Evolutionary conservation across 73 alveolate species (phyloP).

Genomic region (Uronychia setigera): DNA sequence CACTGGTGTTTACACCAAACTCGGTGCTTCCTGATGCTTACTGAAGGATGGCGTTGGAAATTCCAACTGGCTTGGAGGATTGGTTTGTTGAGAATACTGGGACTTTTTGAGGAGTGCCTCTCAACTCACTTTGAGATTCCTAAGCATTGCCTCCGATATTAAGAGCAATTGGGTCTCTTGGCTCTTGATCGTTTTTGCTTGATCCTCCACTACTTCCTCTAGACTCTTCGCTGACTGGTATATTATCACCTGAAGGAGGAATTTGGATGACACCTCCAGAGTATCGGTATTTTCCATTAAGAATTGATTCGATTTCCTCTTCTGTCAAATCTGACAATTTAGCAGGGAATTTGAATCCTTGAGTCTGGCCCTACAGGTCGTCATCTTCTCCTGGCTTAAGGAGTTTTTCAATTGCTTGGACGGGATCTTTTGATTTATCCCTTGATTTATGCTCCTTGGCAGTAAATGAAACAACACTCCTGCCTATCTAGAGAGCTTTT

Average conservation of each 20-base stretch:
- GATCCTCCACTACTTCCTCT: neutral
- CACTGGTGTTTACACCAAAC: neutral
- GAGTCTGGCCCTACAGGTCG: neutral
- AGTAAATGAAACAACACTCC: conserved; percentile 62
- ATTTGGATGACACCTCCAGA: neutral
- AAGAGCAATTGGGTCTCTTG: neutral
- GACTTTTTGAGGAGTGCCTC: neutral
- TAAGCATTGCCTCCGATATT: neutral
- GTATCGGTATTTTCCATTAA: neutral
- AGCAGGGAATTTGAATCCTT: neutral
- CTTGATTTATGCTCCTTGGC: conserved; percentile 15
- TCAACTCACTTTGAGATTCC: neutral
- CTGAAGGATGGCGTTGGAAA: neutral
- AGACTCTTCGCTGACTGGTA: neutral
- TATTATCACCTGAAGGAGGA: neutral
- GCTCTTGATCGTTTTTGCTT: neutral
- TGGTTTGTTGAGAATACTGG: neutral
- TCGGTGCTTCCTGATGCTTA: neutral
- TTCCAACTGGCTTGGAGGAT: neutral
- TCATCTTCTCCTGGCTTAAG: neutral
- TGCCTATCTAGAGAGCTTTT: conserved; percentile 64
- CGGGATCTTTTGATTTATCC: neutral
- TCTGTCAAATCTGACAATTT: neutral
- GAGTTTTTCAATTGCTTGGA: neutral
- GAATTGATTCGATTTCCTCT: neutral